A percentile compares a stretch with the other conserved stretches of the same genome.
phyloP scores from a whole-genome alignment of 2,329 filamentous ascomycete genomes.

The Ophiostoma montium region DNA sequence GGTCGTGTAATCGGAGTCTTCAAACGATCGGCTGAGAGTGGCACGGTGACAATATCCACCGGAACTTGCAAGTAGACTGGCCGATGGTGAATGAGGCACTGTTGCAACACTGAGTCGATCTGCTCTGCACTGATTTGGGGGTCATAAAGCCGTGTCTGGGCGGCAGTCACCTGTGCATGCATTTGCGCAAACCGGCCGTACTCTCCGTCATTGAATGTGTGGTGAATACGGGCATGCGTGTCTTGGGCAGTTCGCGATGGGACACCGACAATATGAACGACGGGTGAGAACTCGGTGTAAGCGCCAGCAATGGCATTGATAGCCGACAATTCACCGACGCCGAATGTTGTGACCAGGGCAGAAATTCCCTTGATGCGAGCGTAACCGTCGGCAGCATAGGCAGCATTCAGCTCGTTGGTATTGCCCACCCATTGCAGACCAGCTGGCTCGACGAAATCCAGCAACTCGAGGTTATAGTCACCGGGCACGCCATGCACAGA shows the following conservation, averaged over 20 bases:
- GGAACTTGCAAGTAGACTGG: constrained; percentile 78
- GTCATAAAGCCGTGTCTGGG: constrained; percentile 55
- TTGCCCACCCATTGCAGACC: constrained; percentile 35
- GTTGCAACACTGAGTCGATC: constrained; percentile 63
- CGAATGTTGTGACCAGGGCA: constrained; percentile 44
- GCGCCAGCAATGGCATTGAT: constrained; percentile 43
- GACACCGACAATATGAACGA: constrained; percentile 35
- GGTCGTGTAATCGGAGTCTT: constrained; percentile 51
- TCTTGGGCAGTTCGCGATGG: constrained; percentile 16
- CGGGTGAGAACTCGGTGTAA: constrained; percentile 39
- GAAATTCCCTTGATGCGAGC: constrained; percentile 41
- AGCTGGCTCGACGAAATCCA: constrained; percentile 33
- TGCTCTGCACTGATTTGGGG: constrained; percentile 55
- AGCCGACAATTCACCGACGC: constrained; percentile 39
- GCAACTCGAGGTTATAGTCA: constrained; percentile 37
- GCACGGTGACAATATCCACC: constrained; percentile 63
- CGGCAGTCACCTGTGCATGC: constrained; percentile 56
- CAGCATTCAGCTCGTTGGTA: constrained; percentile 41
- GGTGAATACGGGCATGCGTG: constrained; percentile 23
- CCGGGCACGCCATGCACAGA: constrained; percentile 38
- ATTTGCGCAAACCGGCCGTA: constrained; percentile 59
- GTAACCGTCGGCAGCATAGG: constrained; percentile 48
- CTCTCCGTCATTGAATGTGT: constrained; percentile 45
- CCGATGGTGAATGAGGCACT: constrained; percentile 59
- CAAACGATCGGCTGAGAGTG: constrained; percentile 59